Conservation (phyloP, 2,329 filamentous ascomycete genomes). For the Microdochium paspali region DNA sequence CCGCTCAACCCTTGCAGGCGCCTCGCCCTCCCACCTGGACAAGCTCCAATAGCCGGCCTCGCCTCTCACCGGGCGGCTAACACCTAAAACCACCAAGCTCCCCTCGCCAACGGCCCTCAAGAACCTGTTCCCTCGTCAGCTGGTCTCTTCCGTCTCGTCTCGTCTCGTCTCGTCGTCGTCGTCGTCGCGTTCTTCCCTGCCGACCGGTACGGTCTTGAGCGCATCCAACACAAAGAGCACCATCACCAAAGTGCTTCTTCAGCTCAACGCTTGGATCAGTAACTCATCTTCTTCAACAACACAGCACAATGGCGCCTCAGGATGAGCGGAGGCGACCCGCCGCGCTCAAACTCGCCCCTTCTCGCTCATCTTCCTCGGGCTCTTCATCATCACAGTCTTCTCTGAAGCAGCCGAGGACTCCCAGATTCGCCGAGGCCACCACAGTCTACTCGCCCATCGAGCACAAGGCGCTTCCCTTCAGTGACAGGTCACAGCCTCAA, state of each 20-base stretch:
- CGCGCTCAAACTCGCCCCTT: constrained; percentile 43
- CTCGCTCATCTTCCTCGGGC: constrained; percentile 36
- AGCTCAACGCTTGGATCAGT: constrained; percentile 6
- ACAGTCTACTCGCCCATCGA: constrained; percentile 71
- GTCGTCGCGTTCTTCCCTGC: constrained; percentile 8
- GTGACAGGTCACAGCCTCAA: constrained; percentile 45
- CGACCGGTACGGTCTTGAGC: background rate
- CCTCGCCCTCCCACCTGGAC: constrained; percentile 4
- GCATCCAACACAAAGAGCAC: constrained; percentile 23
- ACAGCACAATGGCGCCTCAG: constrained; percentile 20
- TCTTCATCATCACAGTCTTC: constrained; percentile 44
- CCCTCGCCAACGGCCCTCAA: constrained; percentile 26
- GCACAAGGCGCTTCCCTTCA: constrained; percentile 47
- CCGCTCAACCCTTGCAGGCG: constrained; percentile 22
- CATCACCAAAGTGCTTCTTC: constrained; percentile 21
- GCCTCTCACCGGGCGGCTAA: constrained; percentile 23
- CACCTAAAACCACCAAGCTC: constrained; percentile 42
- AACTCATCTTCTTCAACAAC: constrained; percentile 8
- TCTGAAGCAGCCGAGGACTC: constrained; percentile 60
- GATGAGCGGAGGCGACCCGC: constrained; percentile 48
- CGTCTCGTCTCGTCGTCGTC: constrained; percentile 25
- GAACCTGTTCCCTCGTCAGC: constrained; percentile 39
- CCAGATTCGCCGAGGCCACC: constrained; percentile 75
- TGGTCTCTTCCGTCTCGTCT: constrained; percentile 40
- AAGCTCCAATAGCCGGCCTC: constrained; percentile 6